Evolutionary conservation across 345 rosid genomes (phyloP), one percentile per base, ranked within the genome.

Genomic region (Lepidium aucheri): DNA sequence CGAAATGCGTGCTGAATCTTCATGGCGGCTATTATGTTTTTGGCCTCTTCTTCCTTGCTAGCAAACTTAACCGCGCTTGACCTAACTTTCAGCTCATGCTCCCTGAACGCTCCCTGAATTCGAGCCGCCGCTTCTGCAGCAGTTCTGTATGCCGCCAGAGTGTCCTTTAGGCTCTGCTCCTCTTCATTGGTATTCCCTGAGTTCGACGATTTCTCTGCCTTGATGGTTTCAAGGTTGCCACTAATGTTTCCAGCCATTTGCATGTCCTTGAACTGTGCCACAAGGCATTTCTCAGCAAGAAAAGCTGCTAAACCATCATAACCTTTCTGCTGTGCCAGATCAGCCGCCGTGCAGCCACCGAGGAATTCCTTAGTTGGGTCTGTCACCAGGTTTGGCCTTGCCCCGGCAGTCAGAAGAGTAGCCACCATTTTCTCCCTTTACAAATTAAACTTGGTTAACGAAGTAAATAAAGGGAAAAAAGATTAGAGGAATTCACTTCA

Each of bases 381-480:
- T 12, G 96, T 91, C 63, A 95, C 96, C 78, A 82, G 64, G 79
- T 86, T 85, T 33, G 99, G 83, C 76, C 86, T 89, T 70, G 97
- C 99, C 57, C 96, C 95, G 1, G 87, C 96, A 67, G 97, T 83
- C 63, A 95, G 80, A 78, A 95, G 91, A 79, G 65, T 82, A 40
- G 87, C 97, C 70, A 95, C 96, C 97, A 91, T 90, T 78, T 84
- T 87, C 80, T 95, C 91, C 80, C 99, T 94, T 85, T 76, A 76
- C 30, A 69, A 10, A 34, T 3, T 44, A 45, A 41, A 30, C 15
- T 6, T 36, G 28, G 39, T 24, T 47, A 50, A 40, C 14, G 10
- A 40, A 56, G 17, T 47, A 18, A 17, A 51, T 55, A 30, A 72
- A 33, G 1, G 9, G 16, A 34, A 57, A 57, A 6, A 57, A 57